These are phyloP conservation scores for Neoarthrinium moseri DNA, from an alignment of 2,329 filamentous ascomycete species.

Conservation along the genomic window DNA sequence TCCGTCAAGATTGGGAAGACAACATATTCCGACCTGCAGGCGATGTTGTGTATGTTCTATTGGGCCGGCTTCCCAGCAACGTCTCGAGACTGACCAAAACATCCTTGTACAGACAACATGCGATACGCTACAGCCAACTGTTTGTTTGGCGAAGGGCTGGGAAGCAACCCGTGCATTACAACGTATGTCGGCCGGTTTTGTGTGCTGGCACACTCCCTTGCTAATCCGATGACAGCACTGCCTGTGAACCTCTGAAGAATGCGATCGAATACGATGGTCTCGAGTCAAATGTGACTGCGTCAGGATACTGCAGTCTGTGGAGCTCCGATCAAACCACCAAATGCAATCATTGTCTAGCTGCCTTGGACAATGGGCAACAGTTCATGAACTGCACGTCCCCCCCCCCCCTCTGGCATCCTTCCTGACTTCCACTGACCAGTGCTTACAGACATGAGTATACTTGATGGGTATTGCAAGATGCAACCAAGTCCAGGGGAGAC, in stretches of 20 bases:
- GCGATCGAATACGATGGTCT: slow-evolving; percentile 51
- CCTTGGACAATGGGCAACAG: slow-evolving; percentile 34
- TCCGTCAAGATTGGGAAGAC: slow-evolving; percentile 31
- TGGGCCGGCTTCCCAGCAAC: too few species aligned
- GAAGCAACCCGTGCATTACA: slow-evolving; percentile 49
- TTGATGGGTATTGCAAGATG: slow-evolving; percentile 57
- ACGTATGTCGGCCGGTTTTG: slow-evolving; percentile 34
- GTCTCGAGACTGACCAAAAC: too few species aligned
- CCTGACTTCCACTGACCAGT: slow-evolving; percentile 9
- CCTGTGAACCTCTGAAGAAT: slow-evolving; percentile 47
- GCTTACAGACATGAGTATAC: slow-evolving; percentile 28
- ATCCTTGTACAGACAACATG: slow-evolving; percentile 48
- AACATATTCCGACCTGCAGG: slow-evolving; percentile 48
- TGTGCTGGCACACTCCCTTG: background rate
- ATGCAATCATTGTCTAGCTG: slow-evolving; percentile 48
- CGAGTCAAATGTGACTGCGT: slow-evolving; percentile 40
- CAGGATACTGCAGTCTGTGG: slow-evolving; percentile 56
- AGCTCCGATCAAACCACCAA: slow-evolving; percentile 34
- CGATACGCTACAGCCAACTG: slow-evolving; percentile 56
- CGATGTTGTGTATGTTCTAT: slow-evolving; percentile 50
- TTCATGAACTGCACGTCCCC: slow-evolving; percentile 52
- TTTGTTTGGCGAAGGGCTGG: slow-evolving; percentile 41
- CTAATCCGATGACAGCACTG: slow-evolving; percentile 40
- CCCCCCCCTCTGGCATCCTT: background rate
- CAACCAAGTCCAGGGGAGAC: slow-evolving; percentile 43